A percentile compares a stretch with the other conserved stretches of the same genome.
Evolutionary conservation across 2,329 filamentous ascomycete species (phyloP).

Genomic region (Colletotrichum sp.): DNA sequence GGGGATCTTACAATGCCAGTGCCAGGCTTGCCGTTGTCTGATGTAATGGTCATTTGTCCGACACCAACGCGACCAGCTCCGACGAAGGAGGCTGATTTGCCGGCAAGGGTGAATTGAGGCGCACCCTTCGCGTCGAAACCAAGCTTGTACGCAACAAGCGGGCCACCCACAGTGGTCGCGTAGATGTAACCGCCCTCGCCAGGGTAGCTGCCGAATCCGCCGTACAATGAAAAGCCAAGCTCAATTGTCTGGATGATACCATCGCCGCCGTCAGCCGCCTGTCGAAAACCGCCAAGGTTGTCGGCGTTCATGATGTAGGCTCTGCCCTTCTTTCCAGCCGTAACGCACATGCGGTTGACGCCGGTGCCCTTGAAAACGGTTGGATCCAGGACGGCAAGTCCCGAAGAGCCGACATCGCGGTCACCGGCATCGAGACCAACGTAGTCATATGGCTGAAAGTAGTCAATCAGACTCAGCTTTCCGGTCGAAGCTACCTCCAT

Average conservation of each 20-base stretch:
- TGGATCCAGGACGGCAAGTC: constrained; percentile 37
- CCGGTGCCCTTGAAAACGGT: constrained; percentile 35
- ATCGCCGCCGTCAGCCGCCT: constrained; percentile 39
- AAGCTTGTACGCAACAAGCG: constrained; percentile 22
- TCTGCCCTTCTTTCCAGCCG: constrained; percentile 43
- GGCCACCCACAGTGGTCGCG: constrained; percentile 27
- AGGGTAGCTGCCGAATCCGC: constrained; percentile 43
- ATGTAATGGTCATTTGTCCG: constrained; percentile 39
- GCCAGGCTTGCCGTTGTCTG: constrained; percentile 36
- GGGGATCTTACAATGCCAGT: constrained; percentile 32
- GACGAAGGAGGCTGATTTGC: constrained; percentile 24
- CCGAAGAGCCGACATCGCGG: constrained; percentile 42
- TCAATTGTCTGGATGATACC: constrained; percentile 39
- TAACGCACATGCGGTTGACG: constrained; percentile 39
- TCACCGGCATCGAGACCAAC: constrained; percentile 39
- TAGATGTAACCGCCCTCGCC: constrained; percentile 48
- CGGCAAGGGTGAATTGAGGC: constrained; percentile 37
- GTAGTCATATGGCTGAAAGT: constrained; percentile 48
- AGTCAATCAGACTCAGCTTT: constrained; percentile 33
- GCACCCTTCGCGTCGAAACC: constrained; percentile 21
- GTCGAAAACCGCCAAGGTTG: constrained; percentile 44
- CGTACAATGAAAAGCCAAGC: constrained; percentile 37
- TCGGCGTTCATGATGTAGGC: constrained; percentile 44
- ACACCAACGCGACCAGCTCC: constrained; percentile 33
- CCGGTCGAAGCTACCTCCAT: constrained; percentile 28